Evolutionary conservation across 345 rosid species (phyloP).

Genomic region (Citrus reticulata): DNA sequence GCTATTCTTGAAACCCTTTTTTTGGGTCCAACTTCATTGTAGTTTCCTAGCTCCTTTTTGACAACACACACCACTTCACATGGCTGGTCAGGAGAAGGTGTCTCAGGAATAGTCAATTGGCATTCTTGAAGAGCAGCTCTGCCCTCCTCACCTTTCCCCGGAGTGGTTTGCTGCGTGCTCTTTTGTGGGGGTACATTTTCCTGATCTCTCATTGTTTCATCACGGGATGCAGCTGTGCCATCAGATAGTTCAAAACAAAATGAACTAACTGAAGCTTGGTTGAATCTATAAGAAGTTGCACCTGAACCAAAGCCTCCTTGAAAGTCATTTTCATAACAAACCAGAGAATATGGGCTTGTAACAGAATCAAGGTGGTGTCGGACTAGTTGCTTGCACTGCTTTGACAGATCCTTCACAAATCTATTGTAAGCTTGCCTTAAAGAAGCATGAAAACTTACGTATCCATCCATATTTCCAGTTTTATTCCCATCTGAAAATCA

Average conservation of each 20-base stretch:
- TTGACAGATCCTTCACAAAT: slow-evolving; percentile 71
- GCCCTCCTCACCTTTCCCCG: slow-evolving; percentile 59
- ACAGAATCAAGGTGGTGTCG: slow-evolving; percentile 96
- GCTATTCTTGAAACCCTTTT: slow-evolving; percentile 71
- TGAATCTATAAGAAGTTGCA: slow-evolving; percentile 29
- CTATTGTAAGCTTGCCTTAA: slow-evolving; percentile 70
- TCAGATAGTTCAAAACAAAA: slow-evolving; percentile 77
- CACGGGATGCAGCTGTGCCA: slow-evolving; percentile 29
- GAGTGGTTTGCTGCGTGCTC: slow-evolving; percentile 60
- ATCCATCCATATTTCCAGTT: slow-evolving; percentile 77
- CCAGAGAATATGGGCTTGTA: slow-evolving; percentile 91
- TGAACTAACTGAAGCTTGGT: slow-evolving; percentile 55
- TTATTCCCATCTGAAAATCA: slow-evolving; percentile 54
- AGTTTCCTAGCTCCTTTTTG: slow-evolving; percentile 74
- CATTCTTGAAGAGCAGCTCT: slow-evolving; percentile 61
- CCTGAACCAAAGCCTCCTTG: slow-evolving; percentile 56
- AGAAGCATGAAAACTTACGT: slow-evolving; percentile 86
- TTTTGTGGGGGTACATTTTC: slow-evolving; percentile 84
- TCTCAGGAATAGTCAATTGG: slow-evolving; percentile 91
- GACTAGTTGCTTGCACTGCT: slow-evolving; percentile 85
- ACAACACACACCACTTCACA: slow-evolving; percentile 47
- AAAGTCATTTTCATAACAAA: slow-evolving; percentile 71
- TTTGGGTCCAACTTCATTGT: slow-evolving; percentile 65
- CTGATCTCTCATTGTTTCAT: slow-evolving; percentile 59
- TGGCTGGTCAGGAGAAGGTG: slow-evolving; percentile 98